Conservation (phyloP, 1,284 basidiomycete species). For the Ustilago esculenta region DNA sequence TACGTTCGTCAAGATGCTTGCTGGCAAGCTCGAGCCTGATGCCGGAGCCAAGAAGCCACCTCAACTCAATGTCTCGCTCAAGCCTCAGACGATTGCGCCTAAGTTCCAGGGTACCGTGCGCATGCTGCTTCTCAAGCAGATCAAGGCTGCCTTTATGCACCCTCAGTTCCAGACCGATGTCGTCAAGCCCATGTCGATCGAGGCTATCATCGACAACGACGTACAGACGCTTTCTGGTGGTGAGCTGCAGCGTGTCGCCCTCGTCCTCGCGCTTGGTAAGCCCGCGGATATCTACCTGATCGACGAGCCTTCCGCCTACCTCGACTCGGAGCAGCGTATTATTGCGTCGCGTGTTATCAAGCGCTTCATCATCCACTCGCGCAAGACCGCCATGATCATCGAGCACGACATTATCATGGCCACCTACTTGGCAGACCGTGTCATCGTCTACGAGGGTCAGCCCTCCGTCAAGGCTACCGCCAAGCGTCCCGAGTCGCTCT, state of each 20-base stretch:
- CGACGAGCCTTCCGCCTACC: slow-evolving; percentile 66
- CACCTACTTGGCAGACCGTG: slow-evolving; percentile 64
- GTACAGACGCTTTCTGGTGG: slow-evolving; percentile 66
- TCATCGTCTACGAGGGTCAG: slow-evolving; percentile 65
- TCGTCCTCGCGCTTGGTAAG: slow-evolving; percentile 66
- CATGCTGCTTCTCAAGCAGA: slow-evolving; percentile 67
- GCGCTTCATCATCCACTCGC: slow-evolving; percentile 67
- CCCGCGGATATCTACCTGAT: slow-evolving; percentile 66
- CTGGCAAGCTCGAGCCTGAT: slow-evolving; percentile 65
- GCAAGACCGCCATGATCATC: slow-evolving; percentile 67
- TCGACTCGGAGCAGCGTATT: slow-evolving; percentile 67
- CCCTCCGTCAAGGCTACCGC: slow-evolving; percentile 64
- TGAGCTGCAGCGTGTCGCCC: slow-evolving; percentile 65
- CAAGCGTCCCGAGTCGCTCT: slow-evolving; percentile 60
- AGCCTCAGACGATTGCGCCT: slow-evolving; percentile 67
- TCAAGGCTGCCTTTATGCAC: slow-evolving; percentile 67
- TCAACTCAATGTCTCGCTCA: slow-evolving; percentile 65
- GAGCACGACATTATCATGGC: slow-evolving; percentile 68
- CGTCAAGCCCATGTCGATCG: slow-evolving; percentile 67
- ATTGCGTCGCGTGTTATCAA: slow-evolving; percentile 66
- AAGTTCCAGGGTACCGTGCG: slow-evolving; percentile 67
- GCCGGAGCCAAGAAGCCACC: slow-evolving; percentile 60
- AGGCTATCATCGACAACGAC: slow-evolving; percentile 66
- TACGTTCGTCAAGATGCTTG: slow-evolving; percentile 67
- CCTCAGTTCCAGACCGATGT: slow-evolving; percentile 68